A percentile compares a stretch with the other conserved stretches of the same genome.
These are phyloP conservation scores for Lasiodiplodia sp. DNA, from an alignment of 2,329 filamentous ascomycete genomes.

Conservation along the genomic window DNA sequence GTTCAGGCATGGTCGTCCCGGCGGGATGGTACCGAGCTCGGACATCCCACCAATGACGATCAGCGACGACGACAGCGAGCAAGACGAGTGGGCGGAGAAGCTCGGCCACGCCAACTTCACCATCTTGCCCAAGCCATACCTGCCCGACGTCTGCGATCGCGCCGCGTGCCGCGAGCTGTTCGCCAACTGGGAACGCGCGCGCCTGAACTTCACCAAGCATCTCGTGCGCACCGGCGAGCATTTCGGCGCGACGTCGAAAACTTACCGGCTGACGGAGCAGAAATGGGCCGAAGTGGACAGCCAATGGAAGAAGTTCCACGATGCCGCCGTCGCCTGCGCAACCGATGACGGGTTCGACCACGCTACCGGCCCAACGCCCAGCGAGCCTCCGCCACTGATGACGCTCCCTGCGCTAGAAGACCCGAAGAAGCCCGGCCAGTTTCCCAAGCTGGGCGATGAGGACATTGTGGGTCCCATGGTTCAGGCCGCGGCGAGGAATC, in stretches of 20 bases:
- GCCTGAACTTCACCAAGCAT: constrained; percentile 88
- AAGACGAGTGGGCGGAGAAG: constrained; percentile 82
- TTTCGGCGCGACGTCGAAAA: constrained; percentile 88
- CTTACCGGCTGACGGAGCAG: constrained; percentile 81
- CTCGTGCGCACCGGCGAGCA: constrained; percentile 87
- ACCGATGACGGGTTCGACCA: constrained; percentile 44
- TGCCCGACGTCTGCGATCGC: constrained; percentile 68
- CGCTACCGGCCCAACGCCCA: constrained; percentile 47
- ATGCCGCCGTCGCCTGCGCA: constrained; percentile 62
- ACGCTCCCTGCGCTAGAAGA: constrained; percentile 74
- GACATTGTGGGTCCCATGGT: constrained; percentile 95
- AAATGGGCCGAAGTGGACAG: constrained; percentile 87
- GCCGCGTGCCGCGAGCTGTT: constrained; percentile 70
- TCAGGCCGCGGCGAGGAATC: constrained; percentile 50
- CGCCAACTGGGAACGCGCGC: constrained; percentile 81
- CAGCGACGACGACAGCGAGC: constrained; percentile 68
- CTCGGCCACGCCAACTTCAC: constrained; percentile 94
- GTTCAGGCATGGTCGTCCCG: constrained; percentile 61
- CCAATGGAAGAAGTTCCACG: constrained; percentile 75
- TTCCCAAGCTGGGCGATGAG: constrained; percentile 84
- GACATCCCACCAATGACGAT: constrained; percentile 70
- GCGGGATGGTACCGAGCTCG: constrained; percentile 55
- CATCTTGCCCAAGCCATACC: constrained; percentile 82
- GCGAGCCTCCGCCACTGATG: constrained; percentile 63
- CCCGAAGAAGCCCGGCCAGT: constrained; percentile 75